Evolutionary conservation across 139 green algal species (phyloP).

Genomic region (Picocystis salinarum): DNA sequence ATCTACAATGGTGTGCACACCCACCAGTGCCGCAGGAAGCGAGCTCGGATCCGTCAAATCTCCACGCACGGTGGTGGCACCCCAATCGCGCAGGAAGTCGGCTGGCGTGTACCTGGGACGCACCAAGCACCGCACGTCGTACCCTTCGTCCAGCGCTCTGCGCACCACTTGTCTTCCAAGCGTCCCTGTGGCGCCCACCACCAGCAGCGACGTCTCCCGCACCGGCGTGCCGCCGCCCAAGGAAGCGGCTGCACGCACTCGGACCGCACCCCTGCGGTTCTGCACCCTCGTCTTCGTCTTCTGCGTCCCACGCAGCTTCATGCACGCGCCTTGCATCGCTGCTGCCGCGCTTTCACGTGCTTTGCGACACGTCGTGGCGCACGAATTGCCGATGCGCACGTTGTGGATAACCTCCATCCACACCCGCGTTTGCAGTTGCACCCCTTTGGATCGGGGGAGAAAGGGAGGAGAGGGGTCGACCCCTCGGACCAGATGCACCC

Average conservation of each 20-base stretch:
- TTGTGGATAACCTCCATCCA: too few relatives aligned
- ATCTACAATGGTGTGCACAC: conserved; percentile 88
- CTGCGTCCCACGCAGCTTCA: not conserved
- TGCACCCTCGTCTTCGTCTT: not conserved
- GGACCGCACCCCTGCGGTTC: not conserved
- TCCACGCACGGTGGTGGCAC: conserved; percentile 78
- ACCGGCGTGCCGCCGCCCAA: conserved; percentile 57
- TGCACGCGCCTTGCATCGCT: too few relatives aligned
- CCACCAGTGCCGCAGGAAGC: conserved; percentile 86
- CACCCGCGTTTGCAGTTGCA: too few relatives aligned
- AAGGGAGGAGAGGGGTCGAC: too few relatives aligned
- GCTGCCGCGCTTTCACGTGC: too few relatives aligned
- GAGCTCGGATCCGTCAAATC: conserved; percentile 80
- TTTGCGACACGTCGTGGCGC: too few relatives aligned
- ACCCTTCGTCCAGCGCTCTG: conserved; percentile 86
- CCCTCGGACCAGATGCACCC: too few relatives aligned
- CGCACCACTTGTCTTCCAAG: conserved; percentile 90
- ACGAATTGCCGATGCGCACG: too few relatives aligned
- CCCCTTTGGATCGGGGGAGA: too few relatives aligned
- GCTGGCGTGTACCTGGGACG: conserved; percentile 70
- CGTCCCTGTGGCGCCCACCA: conserved; percentile 88
- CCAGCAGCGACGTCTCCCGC: conserved; percentile 66
- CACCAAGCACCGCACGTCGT: conserved; percentile 93
- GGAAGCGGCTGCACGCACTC: too few relatives aligned
- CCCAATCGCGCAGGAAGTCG: conserved; percentile 97